phyloP scores from a whole-genome alignment of 1,284 basidiomycete genomes.

The Tylopilus sp. region DNA sequence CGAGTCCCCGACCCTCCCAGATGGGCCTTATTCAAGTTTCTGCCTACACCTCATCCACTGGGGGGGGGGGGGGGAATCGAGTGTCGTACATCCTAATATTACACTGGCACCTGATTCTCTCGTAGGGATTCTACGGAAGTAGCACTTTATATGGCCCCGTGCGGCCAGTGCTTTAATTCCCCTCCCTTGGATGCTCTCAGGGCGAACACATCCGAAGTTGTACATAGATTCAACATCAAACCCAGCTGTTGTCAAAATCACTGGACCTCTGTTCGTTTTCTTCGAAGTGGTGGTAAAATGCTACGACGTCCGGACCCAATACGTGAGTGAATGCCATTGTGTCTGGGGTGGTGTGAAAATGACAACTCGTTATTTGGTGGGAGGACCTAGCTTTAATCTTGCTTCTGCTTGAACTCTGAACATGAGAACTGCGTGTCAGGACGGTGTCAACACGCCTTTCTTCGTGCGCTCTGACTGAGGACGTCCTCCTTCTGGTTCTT shows the following conservation, averaged over 20 bases:
- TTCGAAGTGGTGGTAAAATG: slow-evolving; percentile 73
- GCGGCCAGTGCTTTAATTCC: slow-evolving; percentile 82
- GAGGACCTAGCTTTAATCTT: slow-evolving; percentile 81
- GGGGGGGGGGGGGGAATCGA: slow-evolving; percentile 59
- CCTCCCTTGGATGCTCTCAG: slow-evolving; percentile 76
- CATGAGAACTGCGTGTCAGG: too few relatives aligned
- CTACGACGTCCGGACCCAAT: slow-evolving; percentile 68
- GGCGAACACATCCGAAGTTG: slow-evolving; percentile 69
- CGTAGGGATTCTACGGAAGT: slow-evolving; percentile 62
- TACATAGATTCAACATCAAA: slow-evolving; percentile 65
- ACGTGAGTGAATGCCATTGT: slow-evolving; percentile 53
- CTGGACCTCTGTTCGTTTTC: slow-evolving; percentile 76
- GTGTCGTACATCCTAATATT: slow-evolving; percentile 78
- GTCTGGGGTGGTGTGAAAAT: slow-evolving; percentile 1
- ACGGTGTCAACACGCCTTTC: too few relatives aligned
- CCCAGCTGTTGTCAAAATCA: slow-evolving; percentile 77
- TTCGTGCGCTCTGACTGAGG: too few relatives aligned
- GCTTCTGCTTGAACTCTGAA: slow-evolving; percentile 48
- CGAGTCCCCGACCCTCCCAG: too few relatives aligned
- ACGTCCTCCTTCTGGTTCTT: too few relatives aligned
- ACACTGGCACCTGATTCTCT: slow-evolving; percentile 63
- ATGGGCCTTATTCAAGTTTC: too few relatives aligned
- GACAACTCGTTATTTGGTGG: slow-evolving; percentile 53
- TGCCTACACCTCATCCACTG: slow-evolving; percentile 44
- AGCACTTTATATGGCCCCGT: slow-evolving; percentile 79